These are phyloP conservation scores for Apostasia shenzhenica DNA, from an alignment of 106 monocot species.

Conservation along the genomic window DNA sequence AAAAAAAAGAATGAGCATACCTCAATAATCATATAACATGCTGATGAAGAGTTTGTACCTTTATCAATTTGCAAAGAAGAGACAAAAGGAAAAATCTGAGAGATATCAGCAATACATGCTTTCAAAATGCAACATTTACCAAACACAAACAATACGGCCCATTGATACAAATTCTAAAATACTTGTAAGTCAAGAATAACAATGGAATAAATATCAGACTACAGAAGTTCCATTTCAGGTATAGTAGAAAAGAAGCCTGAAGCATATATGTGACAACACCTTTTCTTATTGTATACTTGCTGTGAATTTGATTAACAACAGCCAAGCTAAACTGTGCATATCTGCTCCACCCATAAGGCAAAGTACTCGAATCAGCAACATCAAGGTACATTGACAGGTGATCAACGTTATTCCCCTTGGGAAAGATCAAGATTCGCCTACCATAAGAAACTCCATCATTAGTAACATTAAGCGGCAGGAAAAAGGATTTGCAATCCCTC, in stretches of 20 bases:
- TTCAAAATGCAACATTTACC: neutral
- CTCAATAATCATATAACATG: too few relatives aligned
- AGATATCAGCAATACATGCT: neutral
- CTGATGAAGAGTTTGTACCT: too few relatives aligned
- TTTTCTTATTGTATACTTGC: conserved; percentile 61
- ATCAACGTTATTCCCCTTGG: conserved; percentile 91
- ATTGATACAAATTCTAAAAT: conserved; percentile 1
- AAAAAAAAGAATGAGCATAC: too few relatives aligned
- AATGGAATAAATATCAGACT: neutral
- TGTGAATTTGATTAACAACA: conserved; percentile 72
- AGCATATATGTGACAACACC: conserved; percentile 15
- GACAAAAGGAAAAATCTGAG: too few relatives aligned
- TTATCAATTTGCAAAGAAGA: too few relatives aligned
- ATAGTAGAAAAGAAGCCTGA: too few relatives aligned
- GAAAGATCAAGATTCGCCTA: conserved; percentile 85
- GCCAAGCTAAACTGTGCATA: conserved; percentile 80
- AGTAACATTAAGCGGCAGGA: neutral
- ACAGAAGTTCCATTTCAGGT: too few relatives aligned
- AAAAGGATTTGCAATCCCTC: neutral
- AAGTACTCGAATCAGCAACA: conserved; percentile 67
- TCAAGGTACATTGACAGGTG: conserved; percentile 88
- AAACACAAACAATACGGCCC: neutral
- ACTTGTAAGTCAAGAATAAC: neutral
- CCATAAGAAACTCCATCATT: neutral
- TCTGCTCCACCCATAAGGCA: conserved; percentile 92